Percentiles rank a stretch among this genome's conserved stretches.
Evolutionary conservation across 495 filamentous ascomycete genomes (phyloP).

Genomic region (Aspergillus affinis): DNA sequence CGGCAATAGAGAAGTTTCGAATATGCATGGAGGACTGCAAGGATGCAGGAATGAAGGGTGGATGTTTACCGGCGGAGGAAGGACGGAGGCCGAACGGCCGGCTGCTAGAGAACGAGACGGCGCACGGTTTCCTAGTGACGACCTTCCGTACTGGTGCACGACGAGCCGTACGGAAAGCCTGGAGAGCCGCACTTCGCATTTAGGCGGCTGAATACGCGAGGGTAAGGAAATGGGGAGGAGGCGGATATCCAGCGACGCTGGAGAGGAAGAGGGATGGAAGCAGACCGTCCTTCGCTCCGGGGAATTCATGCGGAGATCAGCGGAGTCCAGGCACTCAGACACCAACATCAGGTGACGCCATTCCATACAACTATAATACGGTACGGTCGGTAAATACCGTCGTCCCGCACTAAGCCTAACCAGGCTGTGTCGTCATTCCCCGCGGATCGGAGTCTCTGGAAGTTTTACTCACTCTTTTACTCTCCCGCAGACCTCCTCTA

Average conservation of each 20-base stretch:
- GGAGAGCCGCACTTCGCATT: slow-evolving; percentile 67
- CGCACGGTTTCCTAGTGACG: slow-evolving; percentile 44
- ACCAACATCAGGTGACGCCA: neutral
- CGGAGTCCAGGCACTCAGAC: slow-evolving; percentile 13
- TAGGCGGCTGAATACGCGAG: slow-evolving; percentile 10
- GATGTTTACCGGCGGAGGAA: slow-evolving; percentile 41
- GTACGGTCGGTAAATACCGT: slow-evolving; percentile 1
- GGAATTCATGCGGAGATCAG: neutral
- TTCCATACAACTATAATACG: neutral
- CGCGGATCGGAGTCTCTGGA: slow-evolving; percentile 18
- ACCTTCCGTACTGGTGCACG: slow-evolving; percentile 55
- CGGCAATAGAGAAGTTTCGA: slow-evolving; percentile 60
- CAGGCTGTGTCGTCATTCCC: slow-evolving; percentile 43
- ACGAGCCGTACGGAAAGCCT: slow-evolving; percentile 62
- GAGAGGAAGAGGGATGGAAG: slow-evolving; percentile 2
- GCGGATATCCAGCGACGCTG: slow-evolving; percentile 1
- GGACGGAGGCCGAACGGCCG: slow-evolving; percentile 47
- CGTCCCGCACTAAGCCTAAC: slow-evolving; percentile 29
- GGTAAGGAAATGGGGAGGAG: neutral
- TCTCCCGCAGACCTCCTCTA: neutral
- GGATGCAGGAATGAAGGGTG: slow-evolving; percentile 32
- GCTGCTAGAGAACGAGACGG: slow-evolving; percentile 44
- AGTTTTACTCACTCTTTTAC: slow-evolving; percentile 5
- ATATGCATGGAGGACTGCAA: slow-evolving; percentile 63
- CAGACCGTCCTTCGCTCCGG: neutral